Conservation (phyloP, 768 basidiomycete species). For the Amanita inopinata region DNA sequence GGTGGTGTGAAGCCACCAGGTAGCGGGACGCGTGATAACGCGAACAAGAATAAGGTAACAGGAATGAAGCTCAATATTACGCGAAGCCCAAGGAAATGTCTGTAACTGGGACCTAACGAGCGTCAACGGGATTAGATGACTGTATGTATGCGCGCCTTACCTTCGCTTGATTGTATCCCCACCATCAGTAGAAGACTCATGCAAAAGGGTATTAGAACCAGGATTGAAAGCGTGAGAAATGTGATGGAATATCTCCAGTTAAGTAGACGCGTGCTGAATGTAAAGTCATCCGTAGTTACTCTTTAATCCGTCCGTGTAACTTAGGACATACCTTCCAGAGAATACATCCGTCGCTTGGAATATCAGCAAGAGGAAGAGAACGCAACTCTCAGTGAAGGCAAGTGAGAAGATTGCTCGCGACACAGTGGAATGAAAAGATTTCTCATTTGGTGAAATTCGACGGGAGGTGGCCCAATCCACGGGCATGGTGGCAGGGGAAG, state of each 20-base stretch:
- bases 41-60: conserved; percentile 44
- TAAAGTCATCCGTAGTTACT: neutral
- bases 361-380: conserved; percentile 63
- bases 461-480: conserved; percentile 14
- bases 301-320: neutral
- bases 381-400: conserved; percentile 68
- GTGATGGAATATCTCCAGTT: conserved; percentile 64
- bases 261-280: conserved; percentile 44
- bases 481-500: conserved; percentile 26
- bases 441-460: conserved; percentile 11
- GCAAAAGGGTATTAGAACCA: conserved; percentile 59
- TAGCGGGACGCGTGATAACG: conserved; percentile 59
- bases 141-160: neutral
- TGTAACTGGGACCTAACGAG: conserved; percentile 6
- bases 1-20: conserved; percentile 36
- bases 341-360: conserved; percentile 56
- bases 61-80: conserved; percentile 38
- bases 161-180: conserved; percentile 14
- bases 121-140: too few species aligned
- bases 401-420: conserved; percentile 54
- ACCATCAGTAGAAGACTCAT: conserved; percentile 48
- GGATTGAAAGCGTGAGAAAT: conserved; percentile 48
- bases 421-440: conserved; percentile 40
- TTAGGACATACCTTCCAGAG: conserved; percentile 37
- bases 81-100: conserved; percentile 21